These are phyloP conservation scores for Psilocybe cyanescens DNA, from an alignment of 768 basidiomycete genomes.

Conservation along the genomic window DNA sequence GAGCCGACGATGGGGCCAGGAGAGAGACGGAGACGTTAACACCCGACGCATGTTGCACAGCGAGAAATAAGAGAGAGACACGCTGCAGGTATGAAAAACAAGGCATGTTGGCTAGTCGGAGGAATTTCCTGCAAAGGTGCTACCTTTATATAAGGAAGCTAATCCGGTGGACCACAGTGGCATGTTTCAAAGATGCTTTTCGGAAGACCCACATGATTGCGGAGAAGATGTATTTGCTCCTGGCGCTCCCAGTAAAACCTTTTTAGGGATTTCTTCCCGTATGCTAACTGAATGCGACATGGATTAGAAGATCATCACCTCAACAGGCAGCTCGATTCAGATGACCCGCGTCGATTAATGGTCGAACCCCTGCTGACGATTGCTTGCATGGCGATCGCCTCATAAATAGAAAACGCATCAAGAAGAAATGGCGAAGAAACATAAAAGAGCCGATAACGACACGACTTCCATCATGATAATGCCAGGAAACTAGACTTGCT, in stretches of 20 bases:
- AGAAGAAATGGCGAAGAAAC: not conserved
- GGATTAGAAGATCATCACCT: not conserved
- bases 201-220: not conserved
- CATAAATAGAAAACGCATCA: not conserved
- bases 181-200: slow-evolving; percentile 1
- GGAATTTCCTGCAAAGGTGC: not conserved
- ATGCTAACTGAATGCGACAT: not conserved
- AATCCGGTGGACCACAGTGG: not conserved
- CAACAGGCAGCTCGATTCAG: not conserved
- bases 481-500: not conserved
- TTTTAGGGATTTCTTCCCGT: not conserved
- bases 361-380: not conserved
- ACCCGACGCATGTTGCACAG: not conserved
- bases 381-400: not conserved
- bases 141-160: not conserved
- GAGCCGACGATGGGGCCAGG: slow-evolving; percentile 6
- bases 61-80: not conserved
- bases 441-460: not conserved
- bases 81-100: not conserved
- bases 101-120: not conserved
- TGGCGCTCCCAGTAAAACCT: not conserved
- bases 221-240: not conserved
- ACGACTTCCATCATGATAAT: not conserved
- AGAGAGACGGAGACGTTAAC: slow-evolving; percentile 7
- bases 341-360: not conserved